Conservation (phyloP, 768 basidiomycete species). For the Russula griseocarnosa region DNA sequence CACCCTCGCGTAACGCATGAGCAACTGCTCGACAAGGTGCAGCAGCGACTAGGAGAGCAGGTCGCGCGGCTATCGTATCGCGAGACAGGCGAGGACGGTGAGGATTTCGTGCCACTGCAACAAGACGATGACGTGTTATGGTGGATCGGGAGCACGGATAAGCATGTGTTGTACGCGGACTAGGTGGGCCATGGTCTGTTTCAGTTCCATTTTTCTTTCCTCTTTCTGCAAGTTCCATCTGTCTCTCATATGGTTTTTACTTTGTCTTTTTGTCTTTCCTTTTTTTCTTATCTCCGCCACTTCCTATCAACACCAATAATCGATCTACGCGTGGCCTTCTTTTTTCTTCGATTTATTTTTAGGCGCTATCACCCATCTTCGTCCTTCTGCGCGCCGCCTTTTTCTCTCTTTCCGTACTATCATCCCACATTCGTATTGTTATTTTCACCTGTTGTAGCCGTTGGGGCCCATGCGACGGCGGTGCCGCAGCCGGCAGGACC, state of each 20-base stretch:
- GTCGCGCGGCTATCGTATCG: slow-evolving; percentile 69
- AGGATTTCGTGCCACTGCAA: slow-evolving; percentile 58
- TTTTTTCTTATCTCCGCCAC: not conserved
- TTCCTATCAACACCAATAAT: slow-evolving; percentile 13
- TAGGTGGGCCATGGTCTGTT: slow-evolving; percentile 33
- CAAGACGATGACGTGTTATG: slow-evolving; percentile 58
- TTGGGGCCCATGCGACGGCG: slow-evolving; percentile 11
- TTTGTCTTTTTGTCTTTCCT: not conserved
- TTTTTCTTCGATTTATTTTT: not conserved
- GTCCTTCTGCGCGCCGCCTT: slow-evolving; percentile 13
- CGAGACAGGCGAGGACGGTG: slow-evolving; percentile 61
- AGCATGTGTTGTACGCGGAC: slow-evolving; percentile 79
- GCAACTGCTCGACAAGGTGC: slow-evolving; percentile 90
- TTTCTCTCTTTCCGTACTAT: slow-evolving; percentile 8
- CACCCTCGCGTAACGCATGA: slow-evolving; percentile 84
- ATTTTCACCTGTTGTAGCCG: slow-evolving; percentile 24
- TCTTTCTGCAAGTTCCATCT: slow-evolving; percentile 11
- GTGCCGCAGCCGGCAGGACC: slow-evolving; percentile 14
- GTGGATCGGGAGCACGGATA: slow-evolving; percentile 78
- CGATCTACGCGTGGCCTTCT: slow-evolving; percentile 4
- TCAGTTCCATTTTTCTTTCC: not conserved
- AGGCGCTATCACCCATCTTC: slow-evolving; percentile 8
- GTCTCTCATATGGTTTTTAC: slow-evolving; percentile 11
- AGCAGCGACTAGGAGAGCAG: slow-evolving; percentile 75
- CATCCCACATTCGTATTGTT: slow-evolving; percentile 25